Conservation (phyloP, 2,329 filamentous ascomycete species). For the Colletotrichum tamarilloi region DNA sequence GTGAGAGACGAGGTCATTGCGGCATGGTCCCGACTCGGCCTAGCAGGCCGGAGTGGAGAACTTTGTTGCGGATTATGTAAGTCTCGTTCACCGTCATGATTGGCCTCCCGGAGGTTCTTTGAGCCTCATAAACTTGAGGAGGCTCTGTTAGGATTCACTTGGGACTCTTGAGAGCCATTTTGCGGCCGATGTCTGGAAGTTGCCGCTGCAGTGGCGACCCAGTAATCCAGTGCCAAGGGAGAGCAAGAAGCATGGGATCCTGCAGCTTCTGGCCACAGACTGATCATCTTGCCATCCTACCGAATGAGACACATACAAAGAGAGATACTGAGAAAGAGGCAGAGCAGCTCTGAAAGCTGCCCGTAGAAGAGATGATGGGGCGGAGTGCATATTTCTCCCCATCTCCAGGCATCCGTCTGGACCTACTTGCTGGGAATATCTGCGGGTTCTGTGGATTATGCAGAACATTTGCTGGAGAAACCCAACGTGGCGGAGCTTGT, state of each 20-base stretch:
- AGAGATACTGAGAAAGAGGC: not conserved
- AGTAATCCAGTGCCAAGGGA: slow-evolving; percentile 4
- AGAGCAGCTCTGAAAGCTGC: slow-evolving; percentile 9
- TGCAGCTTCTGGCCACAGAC: slow-evolving; percentile 1
- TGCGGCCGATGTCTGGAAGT: slow-evolving; percentile 13
- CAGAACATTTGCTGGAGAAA: not conserved
- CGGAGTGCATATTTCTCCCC: slow-evolving; percentile 8
- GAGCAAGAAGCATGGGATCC: slow-evolving; percentile 1
- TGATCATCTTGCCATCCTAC: not conserved
- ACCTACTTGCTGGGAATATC: slow-evolving; percentile 6
- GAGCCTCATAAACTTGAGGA: not conserved
- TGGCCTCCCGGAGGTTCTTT: slow-evolving; percentile 1
- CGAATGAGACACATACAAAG: not conserved
- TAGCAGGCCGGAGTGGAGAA: slow-evolving; percentile 10
- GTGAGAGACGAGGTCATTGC: slow-evolving; percentile 8
- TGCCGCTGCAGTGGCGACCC: slow-evolving; percentile 22
- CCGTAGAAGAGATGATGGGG: slow-evolving; percentile 35
- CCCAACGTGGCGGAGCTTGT: slow-evolving; percentile 30
- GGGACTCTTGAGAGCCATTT: not conserved
- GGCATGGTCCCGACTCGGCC: slow-evolving; percentile 3
- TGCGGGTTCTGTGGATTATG: not conserved
- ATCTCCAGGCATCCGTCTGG: slow-evolving; percentile 25
- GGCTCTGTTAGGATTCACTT: not conserved
- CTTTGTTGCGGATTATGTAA: slow-evolving; percentile 13
- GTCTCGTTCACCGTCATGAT: not conserved